phyloP scores from a whole-genome alignment of 345 rosid genomes.

The Brassica incana region DNA sequence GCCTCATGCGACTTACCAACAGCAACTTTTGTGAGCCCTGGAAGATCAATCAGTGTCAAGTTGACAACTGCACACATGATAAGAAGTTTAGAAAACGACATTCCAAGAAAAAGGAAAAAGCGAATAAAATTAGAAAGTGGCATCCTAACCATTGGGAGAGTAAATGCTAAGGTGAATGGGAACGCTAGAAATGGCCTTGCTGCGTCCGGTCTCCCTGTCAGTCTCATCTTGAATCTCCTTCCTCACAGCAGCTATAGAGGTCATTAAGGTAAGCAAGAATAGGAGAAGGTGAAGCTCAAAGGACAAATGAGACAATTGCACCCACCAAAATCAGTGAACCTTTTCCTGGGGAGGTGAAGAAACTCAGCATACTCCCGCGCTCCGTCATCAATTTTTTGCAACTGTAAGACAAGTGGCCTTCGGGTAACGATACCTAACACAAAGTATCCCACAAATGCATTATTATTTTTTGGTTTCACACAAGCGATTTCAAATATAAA shows the following conservation, averaged over 20 bases:
- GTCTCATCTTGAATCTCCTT: constrained; percentile 99
- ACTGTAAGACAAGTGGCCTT: constrained; percentile 96
- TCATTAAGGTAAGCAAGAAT: neutral
- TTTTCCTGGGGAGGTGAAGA: constrained; percentile 83
- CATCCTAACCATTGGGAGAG: constrained; percentile 74
- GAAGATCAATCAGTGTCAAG: constrained; percentile 96
- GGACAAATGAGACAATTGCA: neutral
- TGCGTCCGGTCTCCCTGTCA: constrained; percentile 93
- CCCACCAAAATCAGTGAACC: constrained; percentile 86
- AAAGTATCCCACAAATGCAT: constrained; percentile 8
- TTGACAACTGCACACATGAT: constrained; percentile 74
- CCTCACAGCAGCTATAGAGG: constrained; percentile 83
- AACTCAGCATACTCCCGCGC: constrained; percentile 94
- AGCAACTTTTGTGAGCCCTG: constrained; percentile 99
- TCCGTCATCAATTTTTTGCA: constrained; percentile 93
- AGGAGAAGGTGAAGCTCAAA: neutral
- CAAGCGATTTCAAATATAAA: neutral
- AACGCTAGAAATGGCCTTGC: constrained; percentile 85
- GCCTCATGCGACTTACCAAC: constrained; percentile 64
- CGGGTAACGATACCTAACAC: constrained; percentile 90
- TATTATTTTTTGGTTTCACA: neutral
- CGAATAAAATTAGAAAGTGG: neutral
- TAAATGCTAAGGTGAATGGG: constrained; percentile 98
- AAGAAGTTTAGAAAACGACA: neutral
- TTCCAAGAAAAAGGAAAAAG: neutral